These are phyloP conservation scores for Brassica carinata DNA, from an alignment of 345 rosid species.

Conservation along the genomic window DNA sequence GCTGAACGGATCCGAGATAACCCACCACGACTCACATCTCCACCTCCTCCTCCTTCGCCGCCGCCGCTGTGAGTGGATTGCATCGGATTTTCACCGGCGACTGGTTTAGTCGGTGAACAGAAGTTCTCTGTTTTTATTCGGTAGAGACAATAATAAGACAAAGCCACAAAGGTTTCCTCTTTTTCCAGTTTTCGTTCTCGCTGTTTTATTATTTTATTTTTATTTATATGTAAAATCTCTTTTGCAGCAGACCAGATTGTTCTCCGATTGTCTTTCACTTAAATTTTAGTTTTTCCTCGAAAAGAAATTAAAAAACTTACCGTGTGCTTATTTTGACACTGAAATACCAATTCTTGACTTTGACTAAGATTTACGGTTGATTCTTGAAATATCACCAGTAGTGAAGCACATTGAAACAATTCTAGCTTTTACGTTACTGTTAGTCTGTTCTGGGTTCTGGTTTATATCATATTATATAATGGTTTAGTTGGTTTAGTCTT, in stretches of 20 bases:
- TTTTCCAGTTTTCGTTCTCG: slow-evolving; percentile 3
- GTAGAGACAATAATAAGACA: slow-evolving; percentile 40
- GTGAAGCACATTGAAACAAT: neutral
- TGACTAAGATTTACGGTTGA: slow-evolving; percentile 18
- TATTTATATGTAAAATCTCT: neutral
- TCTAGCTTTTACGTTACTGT: slow-evolving; percentile 23
- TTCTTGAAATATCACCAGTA: neutral
- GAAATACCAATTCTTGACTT: neutral
- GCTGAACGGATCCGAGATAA: slow-evolving; percentile 73
- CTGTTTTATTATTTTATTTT: neutral
- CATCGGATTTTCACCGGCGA: slow-evolving; percentile 49
- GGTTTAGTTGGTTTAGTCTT: no score
- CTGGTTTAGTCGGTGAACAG: slow-evolving; percentile 28
- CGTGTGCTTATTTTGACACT: slow-evolving; percentile 18
- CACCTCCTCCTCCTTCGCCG: slow-evolving; percentile 44
- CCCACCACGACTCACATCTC: slow-evolving; percentile 52
- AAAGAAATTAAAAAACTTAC: neutral
- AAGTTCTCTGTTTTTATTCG: slow-evolving; percentile 1
- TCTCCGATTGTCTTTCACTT: slow-evolving; percentile 18
- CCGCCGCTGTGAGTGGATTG: slow-evolving; percentile 48
- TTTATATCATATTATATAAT: no score
- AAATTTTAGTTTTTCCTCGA: neutral
- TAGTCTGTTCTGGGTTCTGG: neutral
- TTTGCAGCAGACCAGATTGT: slow-evolving; percentile 32
- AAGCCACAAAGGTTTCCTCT: slow-evolving; percentile 25